These are phyloP conservation scores for Lithohypha guttulata DNA, from an alignment of 2,329 filamentous ascomycete genomes.

Conservation along the genomic window DNA sequence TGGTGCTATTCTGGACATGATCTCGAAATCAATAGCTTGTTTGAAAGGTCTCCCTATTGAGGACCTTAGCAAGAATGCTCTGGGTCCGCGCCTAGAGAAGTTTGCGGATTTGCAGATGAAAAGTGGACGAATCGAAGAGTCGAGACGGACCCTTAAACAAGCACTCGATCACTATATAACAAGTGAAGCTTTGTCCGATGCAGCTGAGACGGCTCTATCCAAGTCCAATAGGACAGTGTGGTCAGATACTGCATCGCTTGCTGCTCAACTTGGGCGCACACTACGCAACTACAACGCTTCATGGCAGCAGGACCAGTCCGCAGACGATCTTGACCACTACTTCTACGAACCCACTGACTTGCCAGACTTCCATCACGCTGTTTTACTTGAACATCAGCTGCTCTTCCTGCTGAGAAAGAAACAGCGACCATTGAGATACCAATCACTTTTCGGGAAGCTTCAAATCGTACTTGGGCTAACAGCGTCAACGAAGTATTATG, in stretches of 20 bases:
- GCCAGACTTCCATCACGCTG: conserved; percentile 15
- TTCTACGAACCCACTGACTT: conserved; percentile 15
- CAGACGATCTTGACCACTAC: neutral
- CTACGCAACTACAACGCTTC: conserved; percentile 1
- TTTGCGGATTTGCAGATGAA: conserved; percentile 33
- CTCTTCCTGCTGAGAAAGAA: neutral
- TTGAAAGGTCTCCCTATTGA: conserved; percentile 26
- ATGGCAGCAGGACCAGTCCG: too few relatives aligned
- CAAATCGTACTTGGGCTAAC: conserved; percentile 1
- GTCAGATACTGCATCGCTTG: conserved; percentile 27
- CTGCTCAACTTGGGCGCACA: conserved; percentile 30
- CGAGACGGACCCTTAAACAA: conserved; percentile 29
- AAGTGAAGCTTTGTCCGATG: conserved; percentile 27
- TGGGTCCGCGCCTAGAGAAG: conserved; percentile 35
- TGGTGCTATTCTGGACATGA: neutral
- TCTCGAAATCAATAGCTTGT: conserved; percentile 29
- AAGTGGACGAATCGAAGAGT: conserved; percentile 26
- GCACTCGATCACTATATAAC: conserved; percentile 33
- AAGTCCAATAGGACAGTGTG: conserved; percentile 24
- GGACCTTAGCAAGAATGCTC: conserved; percentile 30
- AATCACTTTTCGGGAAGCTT: conserved; percentile 3
- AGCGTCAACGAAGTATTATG: neutral
- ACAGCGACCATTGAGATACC: neutral
- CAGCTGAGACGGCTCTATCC: conserved; percentile 22
- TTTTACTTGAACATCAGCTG: conserved; percentile 18